phyloP scores from a whole-genome alignment of 495 filamentous ascomycete genomes.

The Tuber borchii region DNA sequence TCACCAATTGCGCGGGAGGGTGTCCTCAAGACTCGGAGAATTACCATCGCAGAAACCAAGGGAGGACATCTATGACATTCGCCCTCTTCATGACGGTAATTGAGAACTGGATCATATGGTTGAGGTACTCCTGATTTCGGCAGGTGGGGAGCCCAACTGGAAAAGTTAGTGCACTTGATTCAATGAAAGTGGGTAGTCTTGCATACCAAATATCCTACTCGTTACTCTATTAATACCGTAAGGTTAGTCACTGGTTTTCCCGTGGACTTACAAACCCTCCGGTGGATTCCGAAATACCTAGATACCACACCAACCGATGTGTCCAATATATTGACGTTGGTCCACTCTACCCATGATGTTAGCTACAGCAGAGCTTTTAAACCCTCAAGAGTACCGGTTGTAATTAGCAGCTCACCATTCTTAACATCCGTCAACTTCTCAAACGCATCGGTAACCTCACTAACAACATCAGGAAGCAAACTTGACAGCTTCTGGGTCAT shows the following conservation, averaged over 20 bases:
- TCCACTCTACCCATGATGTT: constrained; percentile 4
- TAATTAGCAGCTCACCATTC: not conserved
- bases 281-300: not conserved
- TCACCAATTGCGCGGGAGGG: too few species aligned
- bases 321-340: not conserved
- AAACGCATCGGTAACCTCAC: constrained; percentile 8
- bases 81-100: not conserved
- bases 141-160: not conserved
- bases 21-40: too few species aligned
- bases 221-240: not conserved
- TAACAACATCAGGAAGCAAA: constrained; percentile 7
- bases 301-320: not conserved
- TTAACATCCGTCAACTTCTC: not conserved
- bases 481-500: constrained; percentile 8
- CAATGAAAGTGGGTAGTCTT: not conserved
- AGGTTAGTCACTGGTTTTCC: too few species aligned
- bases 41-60: not conserved
- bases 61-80: not conserved
- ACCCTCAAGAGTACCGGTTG: too few species aligned
- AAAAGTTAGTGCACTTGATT: too few species aligned
- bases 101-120: not conserved
- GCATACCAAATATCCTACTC: not conserved
- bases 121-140: not conserved
- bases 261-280: too few species aligned
- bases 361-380: not conserved